A percentile compares a stretch with the other conserved stretches of the same genome.
phyloP scores from a whole-genome alignment of 164 flowering plant species.

The Warburgia ugandensis region DNA sequence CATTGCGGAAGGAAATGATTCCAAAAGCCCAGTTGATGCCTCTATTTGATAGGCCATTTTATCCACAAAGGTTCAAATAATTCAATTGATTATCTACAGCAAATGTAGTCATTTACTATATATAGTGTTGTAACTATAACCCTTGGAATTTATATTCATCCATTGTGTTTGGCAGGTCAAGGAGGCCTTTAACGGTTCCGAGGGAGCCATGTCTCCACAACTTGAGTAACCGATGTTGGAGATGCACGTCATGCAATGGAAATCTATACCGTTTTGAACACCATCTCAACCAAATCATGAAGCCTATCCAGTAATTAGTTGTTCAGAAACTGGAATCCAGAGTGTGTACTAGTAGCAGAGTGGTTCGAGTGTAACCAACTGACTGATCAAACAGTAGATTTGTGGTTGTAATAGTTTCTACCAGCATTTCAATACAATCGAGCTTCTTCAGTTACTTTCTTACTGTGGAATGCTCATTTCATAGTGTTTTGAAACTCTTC shows the following conservation, averaged over 20 bases:
- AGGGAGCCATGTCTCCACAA: conserved; percentile 50
- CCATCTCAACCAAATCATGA: too few relatives aligned
- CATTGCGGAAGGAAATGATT: conserved; percentile 73
- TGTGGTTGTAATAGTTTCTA: too few relatives aligned
- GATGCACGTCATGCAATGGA: conserved; percentile 13
- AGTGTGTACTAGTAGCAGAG: too few relatives aligned
- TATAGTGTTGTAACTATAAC: not conserved
- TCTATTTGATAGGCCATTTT: conserved; percentile 64
- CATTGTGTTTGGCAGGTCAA: conserved; percentile 37
- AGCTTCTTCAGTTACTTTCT: too few relatives aligned
- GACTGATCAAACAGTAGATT: too few relatives aligned
- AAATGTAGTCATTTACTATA: not conserved
- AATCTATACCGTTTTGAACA: too few relatives aligned
- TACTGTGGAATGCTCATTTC: too few relatives aligned
- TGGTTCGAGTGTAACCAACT: too few relatives aligned
- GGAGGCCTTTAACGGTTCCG: conserved; percentile 59
- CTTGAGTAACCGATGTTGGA: conserved; percentile 22
- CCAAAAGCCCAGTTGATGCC: conserved; percentile 90
- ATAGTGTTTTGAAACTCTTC: too few relatives aligned
- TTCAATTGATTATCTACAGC: not conserved
- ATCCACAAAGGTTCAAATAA: conserved; percentile 56
- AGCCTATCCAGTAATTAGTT: too few relatives aligned
- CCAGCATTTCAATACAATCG: too few relatives aligned
- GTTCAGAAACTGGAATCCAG: too few relatives aligned
- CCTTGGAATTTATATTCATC: not conserved